A percentile compares a stretch with the other conserved stretches of the same genome.
These are phyloP conservation scores for Rheum nobile DNA, from an alignment of 148 eudicot species.

Conservation along the genomic window DNA sequence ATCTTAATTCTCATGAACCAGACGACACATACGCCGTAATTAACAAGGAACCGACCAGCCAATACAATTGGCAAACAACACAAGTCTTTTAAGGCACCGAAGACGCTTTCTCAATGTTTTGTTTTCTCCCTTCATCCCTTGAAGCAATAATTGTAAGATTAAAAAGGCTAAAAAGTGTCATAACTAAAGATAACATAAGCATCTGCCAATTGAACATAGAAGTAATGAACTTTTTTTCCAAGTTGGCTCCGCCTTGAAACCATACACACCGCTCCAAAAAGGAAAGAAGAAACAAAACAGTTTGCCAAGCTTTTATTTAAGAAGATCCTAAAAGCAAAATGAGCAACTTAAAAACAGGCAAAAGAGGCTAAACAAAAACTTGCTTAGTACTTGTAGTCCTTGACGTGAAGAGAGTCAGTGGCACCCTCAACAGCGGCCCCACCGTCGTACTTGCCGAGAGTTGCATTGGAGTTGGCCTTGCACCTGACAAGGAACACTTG, in stretches of 20 bases:
- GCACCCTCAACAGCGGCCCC: constrained; percentile 66
- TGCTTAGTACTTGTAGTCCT: constrained; percentile 85
- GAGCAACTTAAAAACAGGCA: not conserved
- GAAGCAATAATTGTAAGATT: no score
- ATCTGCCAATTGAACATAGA: not conserved
- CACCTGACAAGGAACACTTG: constrained; percentile 57
- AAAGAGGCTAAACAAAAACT: constrained; percentile 4
- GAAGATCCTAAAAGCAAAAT: not conserved
- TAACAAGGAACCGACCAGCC: no score
- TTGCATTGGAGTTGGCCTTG: constrained; percentile 90
- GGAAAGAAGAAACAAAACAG: not conserved
- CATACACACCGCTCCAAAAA: not conserved
- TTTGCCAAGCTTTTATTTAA: not conserved
- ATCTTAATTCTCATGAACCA: no score
- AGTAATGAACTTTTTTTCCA: not conserved
- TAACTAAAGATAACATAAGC: not conserved
- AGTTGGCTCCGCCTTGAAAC: constrained; percentile 1
- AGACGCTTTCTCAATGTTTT: no score
- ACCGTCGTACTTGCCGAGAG: constrained; percentile 76
- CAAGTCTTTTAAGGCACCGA: no score
- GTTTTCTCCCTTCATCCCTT: no score
- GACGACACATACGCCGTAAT: no score
- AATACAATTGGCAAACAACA: no score
- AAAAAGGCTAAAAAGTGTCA: no score
- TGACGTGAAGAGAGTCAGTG: constrained; percentile 78